Evolutionary conservation across 1,284 basidiomycete species (phyloP).

Genomic region (Malassezia caprae): DNA sequence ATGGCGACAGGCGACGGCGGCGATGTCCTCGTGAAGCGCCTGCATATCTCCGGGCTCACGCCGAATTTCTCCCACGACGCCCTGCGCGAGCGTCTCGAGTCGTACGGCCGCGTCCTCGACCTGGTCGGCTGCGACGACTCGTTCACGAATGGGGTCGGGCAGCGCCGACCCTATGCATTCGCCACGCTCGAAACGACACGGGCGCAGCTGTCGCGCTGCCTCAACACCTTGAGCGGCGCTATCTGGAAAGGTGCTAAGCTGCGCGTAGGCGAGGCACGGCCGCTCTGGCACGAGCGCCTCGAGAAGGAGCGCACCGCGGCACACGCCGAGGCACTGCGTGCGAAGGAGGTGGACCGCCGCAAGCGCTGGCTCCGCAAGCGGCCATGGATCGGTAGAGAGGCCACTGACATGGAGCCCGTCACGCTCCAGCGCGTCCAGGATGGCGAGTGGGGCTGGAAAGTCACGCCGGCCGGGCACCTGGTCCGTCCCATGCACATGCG

Average conservation of each 20-base stretch:
- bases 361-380: constrained; percentile 22
- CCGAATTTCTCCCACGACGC: constrained; percentile 28
- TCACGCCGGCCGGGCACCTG: constrained; percentile 35
- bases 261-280: constrained; percentile 35
- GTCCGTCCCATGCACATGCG: constrained; percentile 40
- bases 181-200: constrained; percentile 27
- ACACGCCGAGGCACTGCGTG: neutral
- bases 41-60: constrained; percentile 39
- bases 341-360: neutral
- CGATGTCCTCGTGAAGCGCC: constrained; percentile 13
- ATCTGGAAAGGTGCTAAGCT: constrained; percentile 42
- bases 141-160: constrained; percentile 23
- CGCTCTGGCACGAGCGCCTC: constrained; percentile 16
- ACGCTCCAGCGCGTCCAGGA: constrained; percentile 21
- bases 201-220: constrained; percentile 20
- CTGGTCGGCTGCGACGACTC: constrained; percentile 26
- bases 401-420: constrained; percentile 23
- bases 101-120: constrained; percentile 29
- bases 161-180: constrained; percentile 26
- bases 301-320: constrained; percentile 3
- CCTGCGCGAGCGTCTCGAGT: constrained; percentile 26
- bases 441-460: constrained; percentile 44
- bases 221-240: constrained; percentile 33
- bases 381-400: constrained; percentile 27
- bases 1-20: neutral